Percentiles rank a stretch among this genome's conserved stretches.
These are phyloP conservation scores for Serendipita indica DNA, from an alignment of 768 basidiomycete genomes.

Conservation along the genomic window DNA sequence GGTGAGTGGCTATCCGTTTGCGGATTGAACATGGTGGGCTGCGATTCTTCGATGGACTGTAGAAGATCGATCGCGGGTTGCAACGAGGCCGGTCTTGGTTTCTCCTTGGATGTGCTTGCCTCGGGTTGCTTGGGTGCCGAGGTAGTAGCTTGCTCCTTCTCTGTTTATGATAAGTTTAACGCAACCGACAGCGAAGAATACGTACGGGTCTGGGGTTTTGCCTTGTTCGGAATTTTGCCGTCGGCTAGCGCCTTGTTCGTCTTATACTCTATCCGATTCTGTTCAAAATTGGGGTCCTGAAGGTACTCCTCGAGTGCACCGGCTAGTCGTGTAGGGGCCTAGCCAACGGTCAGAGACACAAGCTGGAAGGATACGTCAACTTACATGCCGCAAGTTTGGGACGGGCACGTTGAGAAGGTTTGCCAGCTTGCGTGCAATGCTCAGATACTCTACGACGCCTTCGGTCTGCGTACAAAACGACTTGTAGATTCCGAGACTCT, in stretches of 20 bases:
- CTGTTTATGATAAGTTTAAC: not conserved
- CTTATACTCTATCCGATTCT: constrained; percentile 86
- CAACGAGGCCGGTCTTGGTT: constrained; percentile 24
- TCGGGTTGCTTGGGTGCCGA: not conserved
- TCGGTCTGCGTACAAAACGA: constrained; percentile 92
- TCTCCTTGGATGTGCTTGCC: not conserved
- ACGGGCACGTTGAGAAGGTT: constrained; percentile 88
- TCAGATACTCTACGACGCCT: constrained; percentile 74
- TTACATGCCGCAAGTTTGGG: constrained; percentile 75
- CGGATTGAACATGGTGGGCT: constrained; percentile 56
- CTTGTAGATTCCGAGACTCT: constrained; percentile 77
- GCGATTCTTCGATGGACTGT: constrained; percentile 61
- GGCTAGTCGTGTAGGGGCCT: constrained; percentile 93
- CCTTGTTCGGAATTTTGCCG: constrained; percentile 17
- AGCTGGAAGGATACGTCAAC: constrained; percentile 8
- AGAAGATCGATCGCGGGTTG: constrained; percentile 74
- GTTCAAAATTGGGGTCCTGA: constrained; percentile 91
- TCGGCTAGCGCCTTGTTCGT: constrained; percentile 59
- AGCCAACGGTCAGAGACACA: constrained; percentile 9
- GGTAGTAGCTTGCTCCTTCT: not conserved
- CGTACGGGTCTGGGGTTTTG: not conserved
- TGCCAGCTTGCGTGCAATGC: constrained; percentile 82
- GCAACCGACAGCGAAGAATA: not conserved
- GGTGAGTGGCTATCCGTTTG: constrained; percentile 33
- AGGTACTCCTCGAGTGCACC: constrained; percentile 90